Base-by-base conservation (phyloP, 495 filamentous ascomycete species). In the Melanomma pulvis-pyrius region DNA sequence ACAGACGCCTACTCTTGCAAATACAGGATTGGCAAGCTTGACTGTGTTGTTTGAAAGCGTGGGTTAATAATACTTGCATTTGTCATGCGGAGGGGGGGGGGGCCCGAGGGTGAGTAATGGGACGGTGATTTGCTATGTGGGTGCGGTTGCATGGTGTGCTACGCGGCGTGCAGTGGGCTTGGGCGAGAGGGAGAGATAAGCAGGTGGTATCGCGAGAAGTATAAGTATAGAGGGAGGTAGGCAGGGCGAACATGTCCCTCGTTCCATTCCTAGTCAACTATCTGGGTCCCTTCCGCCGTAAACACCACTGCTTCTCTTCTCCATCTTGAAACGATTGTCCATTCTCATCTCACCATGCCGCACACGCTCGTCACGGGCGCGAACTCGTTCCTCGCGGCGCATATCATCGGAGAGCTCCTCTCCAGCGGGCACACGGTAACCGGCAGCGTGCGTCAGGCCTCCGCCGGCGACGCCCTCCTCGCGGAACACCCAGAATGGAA, bases 351-450 rank as follows among this genome's bases (percentile, higher is more conserved):
- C 62, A 59, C 1, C 0, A 67, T 67, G 64, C 64, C 64, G 12
- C 56, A 67, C 32, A 68, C 66, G 1, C 65, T 71, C 13, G 50
- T 71, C 60, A 68, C 69, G 1, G 69, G 69, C 21, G 69, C 61
- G 29, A 71, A 71, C 48, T 55, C 68, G 13, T 65, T 65, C 49
- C 29, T 71, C 30, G 69, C 57, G 11, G 59, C 68, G 17, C 65
- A 71, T 22, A 55, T 71, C 50, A 66, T 65, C 29, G 34, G 57
- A 19, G 58, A 69, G 28, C 47, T 71, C 22, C 56, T 71, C 26
- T 19, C 51, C 21, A 30, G 4, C 12, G 69, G 69, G 15, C 66
- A 71, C 52, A 71, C 52, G 3, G 66, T 71, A 0, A 69, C 68
- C 11, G 69, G 69, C 29, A 56, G 12, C 19, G 69, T 71, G 13